Evolutionary conservation across 2,329 filamentous ascomycete genomes (phyloP).

Genomic region (Rachicladosporium sp.): DNA sequence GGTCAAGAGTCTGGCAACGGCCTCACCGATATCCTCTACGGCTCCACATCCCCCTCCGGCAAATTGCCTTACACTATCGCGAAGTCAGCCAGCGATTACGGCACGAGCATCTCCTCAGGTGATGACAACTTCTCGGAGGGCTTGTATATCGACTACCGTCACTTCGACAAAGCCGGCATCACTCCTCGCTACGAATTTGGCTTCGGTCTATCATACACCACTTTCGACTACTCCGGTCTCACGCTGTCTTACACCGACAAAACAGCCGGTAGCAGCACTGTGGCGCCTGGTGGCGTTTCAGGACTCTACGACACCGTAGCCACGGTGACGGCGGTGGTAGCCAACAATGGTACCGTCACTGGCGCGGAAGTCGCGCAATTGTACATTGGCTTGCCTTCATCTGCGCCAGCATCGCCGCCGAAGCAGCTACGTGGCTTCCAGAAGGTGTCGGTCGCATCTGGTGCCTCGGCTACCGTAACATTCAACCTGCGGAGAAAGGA

Average conservation of each 20-base stretch:
- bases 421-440: constrained; percentile 18
- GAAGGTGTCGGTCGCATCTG: constrained; percentile 19
- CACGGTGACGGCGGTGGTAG: constrained; percentile 35
- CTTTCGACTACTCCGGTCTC: constrained; percentile 24
- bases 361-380: constrained; percentile 40
- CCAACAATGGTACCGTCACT: constrained; percentile 34
- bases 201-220: constrained; percentile 49
- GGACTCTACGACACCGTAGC: constrained; percentile 51
- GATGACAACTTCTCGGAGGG: constrained; percentile 73
- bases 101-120: constrained; percentile 1
- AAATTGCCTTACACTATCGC: constrained; percentile 37
- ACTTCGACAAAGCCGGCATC: constrained; percentile 64
- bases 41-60: constrained; percentile 27
- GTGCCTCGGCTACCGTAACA: constrained; percentile 9
- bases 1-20: constrained; percentile 30
- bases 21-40: constrained; percentile 28
- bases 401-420: constrained; percentile 14
- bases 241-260: constrained; percentile 5
- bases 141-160: constrained; percentile 73
- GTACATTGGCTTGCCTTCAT: constrained; percentile 11
- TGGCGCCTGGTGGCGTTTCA: constrained; percentile 45
- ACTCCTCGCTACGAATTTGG: constrained; percentile 72
- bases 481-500: constrained; percentile 23
- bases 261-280: constrained; percentile 1
- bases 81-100: constrained; percentile 10